Percentiles rank a stretch among this genome's conserved stretches.
Evolutionary conservation across 352 stramenopile species (phyloP).

Genomic region (Phytophthora fragariaefolia): DNA sequence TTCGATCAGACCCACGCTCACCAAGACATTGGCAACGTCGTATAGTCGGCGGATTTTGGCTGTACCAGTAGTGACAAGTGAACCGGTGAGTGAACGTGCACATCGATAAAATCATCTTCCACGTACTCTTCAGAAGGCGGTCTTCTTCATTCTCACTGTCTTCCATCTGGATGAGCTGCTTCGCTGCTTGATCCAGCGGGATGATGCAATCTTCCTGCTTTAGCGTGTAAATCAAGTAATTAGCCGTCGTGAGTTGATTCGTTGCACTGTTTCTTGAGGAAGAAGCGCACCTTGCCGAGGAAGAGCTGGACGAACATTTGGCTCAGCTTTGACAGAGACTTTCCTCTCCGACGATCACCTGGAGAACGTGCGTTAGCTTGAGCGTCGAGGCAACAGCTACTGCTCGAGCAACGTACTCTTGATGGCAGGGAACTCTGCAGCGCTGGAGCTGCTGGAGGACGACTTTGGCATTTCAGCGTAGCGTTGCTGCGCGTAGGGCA

Average conservation of each 20-base stretch:
- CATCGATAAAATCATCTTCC: not conserved
- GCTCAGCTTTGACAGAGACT: constrained; percentile 92
- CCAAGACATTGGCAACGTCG: constrained; percentile 97
- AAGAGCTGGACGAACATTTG: constrained; percentile 97
- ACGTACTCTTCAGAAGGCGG: constrained; percentile 82
- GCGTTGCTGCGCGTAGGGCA: constrained; percentile 34
- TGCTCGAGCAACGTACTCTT: constrained; percentile 53
- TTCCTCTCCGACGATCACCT: constrained; percentile 71
- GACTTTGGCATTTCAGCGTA: constrained; percentile 54
- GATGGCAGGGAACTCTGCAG: constrained; percentile 55
- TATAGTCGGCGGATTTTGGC: constrained; percentile 97
- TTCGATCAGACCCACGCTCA: constrained; percentile 92
- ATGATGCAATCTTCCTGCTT: constrained; percentile 90
- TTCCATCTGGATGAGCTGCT: constrained; percentile 93
- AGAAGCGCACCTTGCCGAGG: constrained; percentile 73
- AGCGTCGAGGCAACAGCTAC: not conserved
- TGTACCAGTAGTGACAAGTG: constrained; percentile 22
- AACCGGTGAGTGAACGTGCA: constrained; percentile 7
- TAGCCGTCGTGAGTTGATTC: no score
- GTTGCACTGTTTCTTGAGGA: not conserved
- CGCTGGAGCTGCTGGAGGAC: constrained; percentile 22
- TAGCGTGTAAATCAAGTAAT: not conserved
- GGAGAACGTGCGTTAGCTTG: not conserved
- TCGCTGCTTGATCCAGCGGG: constrained; percentile 92
- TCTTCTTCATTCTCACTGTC: constrained; percentile 79